A percentile compares a stretch with the other conserved stretches of the same genome.
phyloP scores from a whole-genome alignment of 805 yeast genomes.

The Myxozyma mucilagina region DNA sequence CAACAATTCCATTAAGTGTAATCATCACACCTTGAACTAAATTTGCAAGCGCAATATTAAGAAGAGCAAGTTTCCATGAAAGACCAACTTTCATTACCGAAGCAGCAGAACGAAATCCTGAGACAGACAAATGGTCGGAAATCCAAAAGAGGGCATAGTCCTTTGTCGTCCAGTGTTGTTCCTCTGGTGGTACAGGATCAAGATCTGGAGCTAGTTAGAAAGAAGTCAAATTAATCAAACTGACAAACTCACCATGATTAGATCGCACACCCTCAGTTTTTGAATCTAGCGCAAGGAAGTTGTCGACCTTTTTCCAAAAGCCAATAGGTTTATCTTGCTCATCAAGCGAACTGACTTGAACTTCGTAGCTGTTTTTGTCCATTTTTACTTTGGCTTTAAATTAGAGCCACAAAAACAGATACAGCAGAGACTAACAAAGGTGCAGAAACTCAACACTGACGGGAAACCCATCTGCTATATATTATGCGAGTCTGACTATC shows the following conservation, averaged over 20 bases:
- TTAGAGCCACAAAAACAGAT: neutral
- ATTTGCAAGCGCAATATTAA: slow-evolving; percentile 48
- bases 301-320: slow-evolving; percentile 12
- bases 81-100: slow-evolving; percentile 48
- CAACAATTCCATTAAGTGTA: slow-evolving; percentile 49
- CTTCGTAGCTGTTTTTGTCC: neutral
- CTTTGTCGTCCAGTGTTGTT: slow-evolving; percentile 51
- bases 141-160: slow-evolving; percentile 41
- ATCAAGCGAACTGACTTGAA: neutral
- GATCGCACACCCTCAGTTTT: slow-evolving; percentile 17
- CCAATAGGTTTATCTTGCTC: neutral
- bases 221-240: neutral
- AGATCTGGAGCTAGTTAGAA: slow-evolving; percentile 4
- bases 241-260: slow-evolving; percentile 15
- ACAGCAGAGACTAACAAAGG: neutral
- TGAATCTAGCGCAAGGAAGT: slow-evolving; percentile 19
- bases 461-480: neutral
- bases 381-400: neutral
- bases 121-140: slow-evolving; percentile 39
- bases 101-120: slow-evolving; percentile 49
- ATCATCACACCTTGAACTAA: slow-evolving; percentile 45
- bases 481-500: neutral
- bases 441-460: neutral
- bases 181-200: slow-evolving; percentile 28
- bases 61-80: slow-evolving; percentile 48